These are phyloP conservation scores for Sugiyamaella americana DNA, from an alignment of 805 yeast species.

Conservation along the genomic window DNA sequence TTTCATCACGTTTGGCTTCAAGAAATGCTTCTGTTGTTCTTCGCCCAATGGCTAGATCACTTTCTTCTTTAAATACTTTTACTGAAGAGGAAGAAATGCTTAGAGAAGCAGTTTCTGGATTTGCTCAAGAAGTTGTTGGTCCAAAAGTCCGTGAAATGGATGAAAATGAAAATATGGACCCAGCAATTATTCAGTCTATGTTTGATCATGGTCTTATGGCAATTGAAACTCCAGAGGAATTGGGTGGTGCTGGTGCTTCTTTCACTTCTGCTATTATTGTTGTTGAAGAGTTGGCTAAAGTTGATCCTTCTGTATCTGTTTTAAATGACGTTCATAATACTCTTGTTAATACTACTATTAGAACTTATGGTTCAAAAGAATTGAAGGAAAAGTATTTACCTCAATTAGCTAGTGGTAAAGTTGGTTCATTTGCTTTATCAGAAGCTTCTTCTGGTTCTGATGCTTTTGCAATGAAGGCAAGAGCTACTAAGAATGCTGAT, in stretches of 20 bases:
- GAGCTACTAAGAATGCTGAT: slow-evolving; percentile 35
- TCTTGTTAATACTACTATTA: slow-evolving; percentile 37
- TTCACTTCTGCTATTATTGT: slow-evolving; percentile 41
- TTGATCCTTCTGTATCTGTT: slow-evolving; percentile 39
- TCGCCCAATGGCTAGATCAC: neutral
- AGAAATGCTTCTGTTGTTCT: neutral
- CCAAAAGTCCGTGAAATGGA: slow-evolving; percentile 38
- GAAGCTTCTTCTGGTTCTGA: slow-evolving; percentile 40
- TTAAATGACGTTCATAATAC: slow-evolving; percentile 43
- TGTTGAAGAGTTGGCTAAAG: slow-evolving; percentile 41
- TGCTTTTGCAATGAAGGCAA: slow-evolving; percentile 39
- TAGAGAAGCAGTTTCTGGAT: slow-evolving; percentile 35
- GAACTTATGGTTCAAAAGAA: slow-evolving; percentile 35
- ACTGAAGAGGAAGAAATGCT: slow-evolving; percentile 40
- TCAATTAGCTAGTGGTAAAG: slow-evolving; percentile 30
- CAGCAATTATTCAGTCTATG: slow-evolving; percentile 28
- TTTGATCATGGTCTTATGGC: slow-evolving; percentile 41
- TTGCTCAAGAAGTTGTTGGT: slow-evolving; percentile 35
- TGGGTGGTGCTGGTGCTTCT: slow-evolving; percentile 41
- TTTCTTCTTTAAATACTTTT: slow-evolving; percentile 29
- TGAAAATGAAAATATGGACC: slow-evolving; percentile 34
- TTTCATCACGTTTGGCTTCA: neutral
- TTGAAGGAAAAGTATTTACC: slow-evolving; percentile 38
- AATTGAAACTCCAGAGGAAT: slow-evolving; percentile 42
- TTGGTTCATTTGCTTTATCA: slow-evolving; percentile 38